Conservation (phyloP, 768 basidiomycete species). For the Daedalea quercina region DNA sequence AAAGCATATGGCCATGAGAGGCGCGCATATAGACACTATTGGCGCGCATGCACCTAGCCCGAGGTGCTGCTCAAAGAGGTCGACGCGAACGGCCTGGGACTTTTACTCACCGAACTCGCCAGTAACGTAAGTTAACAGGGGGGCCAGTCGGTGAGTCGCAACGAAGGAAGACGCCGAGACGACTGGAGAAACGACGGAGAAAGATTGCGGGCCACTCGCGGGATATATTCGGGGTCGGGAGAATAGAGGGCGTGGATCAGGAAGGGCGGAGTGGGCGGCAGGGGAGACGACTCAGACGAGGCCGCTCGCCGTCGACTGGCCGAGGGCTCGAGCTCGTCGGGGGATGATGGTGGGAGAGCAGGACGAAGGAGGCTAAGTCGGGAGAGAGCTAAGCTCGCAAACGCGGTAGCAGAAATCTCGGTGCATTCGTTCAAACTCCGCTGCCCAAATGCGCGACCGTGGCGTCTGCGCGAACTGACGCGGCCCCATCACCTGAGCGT, state of each 20-base stretch:
- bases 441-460: constrained; percentile 7
- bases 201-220: not conserved
- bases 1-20: no score
- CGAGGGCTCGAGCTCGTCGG: not conserved
- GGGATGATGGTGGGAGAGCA: constrained; percentile 3
- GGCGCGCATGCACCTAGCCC: not conserved
- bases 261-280: not conserved
- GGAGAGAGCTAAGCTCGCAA: no score
- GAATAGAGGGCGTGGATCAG: not conserved
- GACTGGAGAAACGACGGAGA: constrained; percentile 5
- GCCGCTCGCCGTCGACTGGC: not conserved
- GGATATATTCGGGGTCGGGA: constrained; percentile 1
- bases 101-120: not conserved
- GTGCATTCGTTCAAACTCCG: constrained; percentile 20
- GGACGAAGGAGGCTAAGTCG: not conserved
- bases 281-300: not conserved
- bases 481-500: constrained; percentile 17
- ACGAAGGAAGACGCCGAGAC: not conserved
- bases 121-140: not conserved
- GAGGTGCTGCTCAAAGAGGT: no score
- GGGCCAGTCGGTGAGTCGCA: not conserved
- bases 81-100: not conserved
- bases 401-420: constrained; percentile 20
- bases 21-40: no score
- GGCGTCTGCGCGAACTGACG: constrained; percentile 20